A percentile compares a stretch with the other conserved stretches of the same genome.
These are phyloP conservation scores for Sporothrix pallida DNA, from an alignment of 2,329 filamentous ascomycete genomes.

Conservation along the genomic window DNA sequence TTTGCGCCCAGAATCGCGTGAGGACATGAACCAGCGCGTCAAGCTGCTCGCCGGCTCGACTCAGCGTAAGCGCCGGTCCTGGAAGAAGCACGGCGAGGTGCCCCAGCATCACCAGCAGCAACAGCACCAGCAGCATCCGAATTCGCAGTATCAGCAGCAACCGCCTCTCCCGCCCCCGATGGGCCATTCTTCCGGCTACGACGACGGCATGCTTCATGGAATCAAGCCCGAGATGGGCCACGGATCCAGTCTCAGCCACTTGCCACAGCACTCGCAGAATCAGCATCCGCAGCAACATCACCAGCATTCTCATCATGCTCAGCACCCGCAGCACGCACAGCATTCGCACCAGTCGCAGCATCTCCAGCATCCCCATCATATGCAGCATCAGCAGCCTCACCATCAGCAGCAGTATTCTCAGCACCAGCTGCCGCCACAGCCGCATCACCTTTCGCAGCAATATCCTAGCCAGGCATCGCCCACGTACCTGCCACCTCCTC, in stretches of 20 bases:
- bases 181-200: slow-evolving; percentile 26
- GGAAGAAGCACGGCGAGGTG: slow-evolving; percentile 30
- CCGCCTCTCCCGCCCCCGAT: slow-evolving; percentile 3
- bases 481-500: slow-evolving; percentile 32
- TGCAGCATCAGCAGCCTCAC: slow-evolving; percentile 21
- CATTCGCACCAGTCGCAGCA: slow-evolving; percentile 29
- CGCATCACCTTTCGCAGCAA: slow-evolving; percentile 23
- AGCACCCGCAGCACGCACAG: slow-evolving; percentile 16
- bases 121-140: background rate
- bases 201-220: slow-evolving; percentile 30
- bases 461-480: slow-evolving; percentile 28
- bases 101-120: slow-evolving; percentile 19
- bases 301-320: background rate
- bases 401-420: slow-evolving; percentile 19
- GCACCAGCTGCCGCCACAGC: slow-evolving; percentile 28
- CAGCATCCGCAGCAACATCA: slow-evolving; percentile 26
- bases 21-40: slow-evolving; percentile 60
- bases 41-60: slow-evolving; percentile 52
- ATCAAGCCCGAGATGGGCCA: slow-evolving; percentile 32
- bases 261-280: slow-evolving; percentile 31
- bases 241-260: slow-evolving; percentile 28
- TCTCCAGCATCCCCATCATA: slow-evolving; percentile 22
- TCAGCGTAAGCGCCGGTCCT: slow-evolving; percentile 41
- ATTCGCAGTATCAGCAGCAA: slow-evolving; percentile 13
- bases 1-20: slow-evolving; percentile 57